These are phyloP conservation scores for Cladosporium sp. DNA, from an alignment of 2,329 filamentous ascomycete species.

Conservation along the genomic window DNA sequence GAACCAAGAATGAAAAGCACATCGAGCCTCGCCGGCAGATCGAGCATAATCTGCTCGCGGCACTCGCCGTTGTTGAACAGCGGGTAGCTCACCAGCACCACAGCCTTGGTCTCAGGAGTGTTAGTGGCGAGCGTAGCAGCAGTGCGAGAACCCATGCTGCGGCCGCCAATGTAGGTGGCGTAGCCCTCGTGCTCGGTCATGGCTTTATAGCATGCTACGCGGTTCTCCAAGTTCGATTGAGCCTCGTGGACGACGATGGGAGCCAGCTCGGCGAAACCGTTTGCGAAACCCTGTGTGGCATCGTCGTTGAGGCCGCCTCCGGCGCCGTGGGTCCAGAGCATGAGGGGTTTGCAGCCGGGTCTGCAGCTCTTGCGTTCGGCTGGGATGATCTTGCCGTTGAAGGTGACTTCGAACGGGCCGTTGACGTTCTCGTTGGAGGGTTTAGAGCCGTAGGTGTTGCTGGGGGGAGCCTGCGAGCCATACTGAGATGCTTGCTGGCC, in stretches of 20 bases:
- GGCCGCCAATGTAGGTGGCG: conserved; percentile 38
- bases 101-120: conserved; percentile 21
- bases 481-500: not conserved
- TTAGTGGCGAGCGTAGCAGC: conserved; percentile 41
- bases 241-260: conserved; percentile 43
- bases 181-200: conserved; percentile 34
- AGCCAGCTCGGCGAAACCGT: conserved; percentile 34
- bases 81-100: conserved; percentile 46
- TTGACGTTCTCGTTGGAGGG: conserved; percentile 7
- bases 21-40: conserved; percentile 32
- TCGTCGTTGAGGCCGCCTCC: conserved; percentile 43
- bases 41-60: conserved; percentile 42
- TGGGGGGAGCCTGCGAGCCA: not conserved
- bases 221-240: conserved; percentile 42
- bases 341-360: conserved; percentile 11
- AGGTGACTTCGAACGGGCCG: conserved; percentile 13
- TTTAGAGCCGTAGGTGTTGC: not conserved
- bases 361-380: conserved; percentile 19
- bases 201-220: conserved; percentile 41
- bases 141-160: conserved; percentile 48
- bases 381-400: conserved; percentile 21
- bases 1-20: conserved; percentile 45
- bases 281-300: conserved; percentile 43
- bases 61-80: conserved; percentile 35
- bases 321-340: conserved; percentile 50